These are phyloP conservation scores for Amesomyces nigricolor DNA, from an alignment of 2,329 filamentous ascomycete genomes.

Conservation along the genomic window DNA sequence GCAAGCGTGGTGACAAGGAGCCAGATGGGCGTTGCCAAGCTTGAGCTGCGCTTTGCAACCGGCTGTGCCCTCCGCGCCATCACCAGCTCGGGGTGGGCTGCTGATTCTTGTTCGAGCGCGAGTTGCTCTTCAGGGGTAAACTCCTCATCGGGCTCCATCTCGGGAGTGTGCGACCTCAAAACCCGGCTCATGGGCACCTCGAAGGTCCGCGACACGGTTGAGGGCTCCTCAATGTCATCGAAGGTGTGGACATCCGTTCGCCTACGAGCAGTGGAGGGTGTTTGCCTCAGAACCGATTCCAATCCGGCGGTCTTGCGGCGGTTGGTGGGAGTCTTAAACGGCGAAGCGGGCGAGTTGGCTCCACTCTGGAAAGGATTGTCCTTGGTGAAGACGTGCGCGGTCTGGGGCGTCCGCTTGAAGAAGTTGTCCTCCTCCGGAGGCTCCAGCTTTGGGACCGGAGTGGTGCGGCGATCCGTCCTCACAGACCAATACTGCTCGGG, in stretches of 20 bases:
- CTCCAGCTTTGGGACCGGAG: conserved; percentile 51
- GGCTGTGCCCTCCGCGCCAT: conserved; percentile 40
- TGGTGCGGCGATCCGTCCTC: conserved; percentile 48
- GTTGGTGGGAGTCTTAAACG: conserved; percentile 42
- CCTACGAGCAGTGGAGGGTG: conserved; percentile 39
- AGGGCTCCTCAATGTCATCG: conserved; percentile 48
- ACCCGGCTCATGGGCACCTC: conserved; percentile 48
- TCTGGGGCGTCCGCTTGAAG: conserved; percentile 37
- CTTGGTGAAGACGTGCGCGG: conserved; percentile 68
- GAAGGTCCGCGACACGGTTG: conserved; percentile 53
- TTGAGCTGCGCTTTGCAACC: conserved; percentile 36
- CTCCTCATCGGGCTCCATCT: conserved; percentile 72
- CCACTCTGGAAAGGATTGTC: conserved; percentile 94
- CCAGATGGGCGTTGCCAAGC: conserved; percentile 60
- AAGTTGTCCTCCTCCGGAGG: conserved; percentile 44
- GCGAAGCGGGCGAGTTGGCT: conserved; percentile 56
- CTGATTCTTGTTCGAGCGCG: conserved; percentile 67
- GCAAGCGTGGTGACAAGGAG: conserved; percentile 66
- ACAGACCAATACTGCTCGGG: conserved; percentile 41
- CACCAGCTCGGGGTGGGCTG: conserved; percentile 45
- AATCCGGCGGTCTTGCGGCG: conserved; percentile 45
- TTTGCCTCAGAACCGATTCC: conserved; percentile 36
- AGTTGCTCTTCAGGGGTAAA: conserved; percentile 89
- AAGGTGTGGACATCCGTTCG: conserved; percentile 41
- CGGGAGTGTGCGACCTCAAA: conserved; percentile 32